Percentiles rank a stretch among this genome's conserved stretches.
phyloP scores from a whole-genome alignment of 495 filamentous ascomycete genomes.

The Talaromyces ruber region DNA sequence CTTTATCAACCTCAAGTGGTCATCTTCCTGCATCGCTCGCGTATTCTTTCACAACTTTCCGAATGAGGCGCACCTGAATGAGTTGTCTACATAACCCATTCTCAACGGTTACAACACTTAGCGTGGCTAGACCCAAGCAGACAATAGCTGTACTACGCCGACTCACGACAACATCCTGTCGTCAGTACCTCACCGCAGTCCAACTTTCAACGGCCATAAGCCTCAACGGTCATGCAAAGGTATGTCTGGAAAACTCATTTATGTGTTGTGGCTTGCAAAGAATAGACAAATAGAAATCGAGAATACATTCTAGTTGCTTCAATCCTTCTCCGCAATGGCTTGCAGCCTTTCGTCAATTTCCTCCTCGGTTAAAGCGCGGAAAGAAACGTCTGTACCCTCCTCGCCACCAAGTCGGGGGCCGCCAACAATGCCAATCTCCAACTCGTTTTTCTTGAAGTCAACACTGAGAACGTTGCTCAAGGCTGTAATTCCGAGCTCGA shows the following conservation, averaged over 20 bases:
- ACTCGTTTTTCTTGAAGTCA: constrained; percentile 98
- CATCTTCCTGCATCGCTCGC: background rate
- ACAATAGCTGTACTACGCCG: background rate
- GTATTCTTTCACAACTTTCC: background rate
- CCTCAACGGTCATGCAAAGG: background rate
- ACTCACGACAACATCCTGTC: background rate
- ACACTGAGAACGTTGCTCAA: constrained; percentile 94
- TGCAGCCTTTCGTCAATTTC: constrained; percentile 98
- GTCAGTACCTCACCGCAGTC: background rate
- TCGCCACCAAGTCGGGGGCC: constrained; percentile 70
- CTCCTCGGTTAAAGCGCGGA: constrained; percentile 87
- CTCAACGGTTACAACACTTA: background rate
- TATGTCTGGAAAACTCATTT: background rate
- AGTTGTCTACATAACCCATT: background rate
- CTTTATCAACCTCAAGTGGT: background rate
- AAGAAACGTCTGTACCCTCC: constrained; percentile 66
- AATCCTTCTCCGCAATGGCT: constrained; percentile 97
- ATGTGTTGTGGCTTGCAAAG: background rate
- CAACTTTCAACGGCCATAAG: background rate
- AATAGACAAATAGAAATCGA: background rate
- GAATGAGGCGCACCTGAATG: constrained; percentile 1
- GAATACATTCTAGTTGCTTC: constrained; percentile 39
- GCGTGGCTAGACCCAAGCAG: background rate
- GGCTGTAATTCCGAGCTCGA: constrained; percentile 89
- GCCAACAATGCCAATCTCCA: constrained; percentile 95